Evolutionary conservation across 2,329 filamentous ascomycete species (phyloP), one percentile per base, ranked within the genome.

Genomic region (Stemphylium lycopersici): DNA sequence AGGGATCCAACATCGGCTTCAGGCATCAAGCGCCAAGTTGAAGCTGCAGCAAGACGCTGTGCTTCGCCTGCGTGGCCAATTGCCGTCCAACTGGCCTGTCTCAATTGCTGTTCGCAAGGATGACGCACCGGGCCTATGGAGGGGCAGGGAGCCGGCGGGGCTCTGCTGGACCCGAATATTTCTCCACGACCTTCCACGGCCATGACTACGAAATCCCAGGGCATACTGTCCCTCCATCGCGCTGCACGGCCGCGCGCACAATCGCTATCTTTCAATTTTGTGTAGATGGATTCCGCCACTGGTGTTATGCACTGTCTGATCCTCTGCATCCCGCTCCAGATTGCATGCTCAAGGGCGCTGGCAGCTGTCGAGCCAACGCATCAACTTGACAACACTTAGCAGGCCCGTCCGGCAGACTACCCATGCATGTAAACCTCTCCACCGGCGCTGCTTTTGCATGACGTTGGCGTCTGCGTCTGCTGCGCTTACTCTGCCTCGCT

Each of bases 311-410:
- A 61, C 61, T 58, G 63, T 61, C 56, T 68, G 65, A 64, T 70
- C 62, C 64, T 70, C 66, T 61, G 62, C 67, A 66, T 73, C 67
- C 70, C 67, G 61, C 60, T 65, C 69, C 63, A 74, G 70, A 75
- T 74, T 75, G 66, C 71, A 70, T 72, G 69, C 60, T 63, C 63
- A 61, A 68, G 65, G 68, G 65, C 71, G 71, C 64, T 72, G 72
- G 68, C 71, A 71, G 67, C 69, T 72, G 69, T 72, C 71, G 71
- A 74, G 71, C 71, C 72, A 75, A 65, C 72, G 71, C 72, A 74
- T 74, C 72, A 75, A 68, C 60, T 70, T 74, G 72, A 75, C 72
- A 75, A 69, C 72, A 74, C 72, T 70, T 74, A 74, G 71, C 72
- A 71, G 68, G 68, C 62, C 66, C 66, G 63, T 69, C 65, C 70